Base-by-base conservation (phyloP, 257 asterid genomes). In the Euphrasia confusa region DNA sequence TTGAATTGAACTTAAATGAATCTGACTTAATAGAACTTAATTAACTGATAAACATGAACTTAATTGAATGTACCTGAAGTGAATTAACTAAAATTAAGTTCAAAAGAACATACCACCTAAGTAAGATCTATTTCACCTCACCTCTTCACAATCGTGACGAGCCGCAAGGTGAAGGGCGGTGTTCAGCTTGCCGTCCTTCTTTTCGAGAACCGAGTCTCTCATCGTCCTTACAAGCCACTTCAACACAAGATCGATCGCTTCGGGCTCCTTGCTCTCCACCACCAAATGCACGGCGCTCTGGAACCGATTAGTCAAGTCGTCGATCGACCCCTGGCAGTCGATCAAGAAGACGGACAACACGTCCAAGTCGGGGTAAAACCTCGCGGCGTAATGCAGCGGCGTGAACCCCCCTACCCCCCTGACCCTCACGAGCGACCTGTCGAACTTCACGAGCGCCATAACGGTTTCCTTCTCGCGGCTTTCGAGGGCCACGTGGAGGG, bases 231-330 rank as follows among this genome's bases (percentile, higher is more conserved):
- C 14, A 21, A 71, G 52, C 76, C 76, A 71, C 5, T 39, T 64
- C 68, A 60, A 14, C 24, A 71, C n/a, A 3, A 66, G 44, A 2
- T 1, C 10, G 13, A 37, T 7, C 0, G 71, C 75, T 0, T 0
- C 28, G 1, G 30, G 5, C 27, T 27, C 30, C 10, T 2, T 1
- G 8, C 35, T 15, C 48, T 65, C 75, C 4, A 65, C 1, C 32
- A 66, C 75, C 40, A 71, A 50, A 66, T 65, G 71, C 7, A 71
- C 53, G 45, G 63, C 75, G 15, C 63, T 48, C n/a, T 71, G 75
- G 15, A 11, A 47, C 63, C 61, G 14, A 49, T 64, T 71, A 2
- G 50, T 65, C 58, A 58, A 5, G 7, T 35, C 63, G 1, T 45
- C 15, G 8, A 71, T 50, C 2, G 71, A 26, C 0, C 53, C 61